Conservation (phyloP, 1,284 basidiomycete genomes). For the Pseudozyma tsukubaensis region DNA sequence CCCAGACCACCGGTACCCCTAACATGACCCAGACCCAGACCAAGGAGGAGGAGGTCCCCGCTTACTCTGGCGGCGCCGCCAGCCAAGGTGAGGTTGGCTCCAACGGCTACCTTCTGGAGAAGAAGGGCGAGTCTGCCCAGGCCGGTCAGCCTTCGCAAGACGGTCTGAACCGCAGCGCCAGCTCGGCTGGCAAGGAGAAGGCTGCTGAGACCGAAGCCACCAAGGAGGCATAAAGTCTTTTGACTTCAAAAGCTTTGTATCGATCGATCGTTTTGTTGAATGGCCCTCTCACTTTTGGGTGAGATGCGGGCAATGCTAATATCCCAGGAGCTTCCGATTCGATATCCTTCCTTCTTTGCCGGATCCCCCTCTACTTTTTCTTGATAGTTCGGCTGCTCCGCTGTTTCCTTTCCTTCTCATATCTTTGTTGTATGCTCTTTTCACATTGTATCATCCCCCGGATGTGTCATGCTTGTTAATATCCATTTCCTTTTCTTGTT, state of each 20-base stretch:
- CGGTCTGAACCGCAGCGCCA: conserved; percentile 47
- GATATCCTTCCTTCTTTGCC: conserved; percentile 13
- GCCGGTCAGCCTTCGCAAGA: conserved; percentile 61
- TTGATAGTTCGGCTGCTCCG: conserved; percentile 30
- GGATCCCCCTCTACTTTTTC: conserved; percentile 11
- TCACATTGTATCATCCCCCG: conserved; percentile 1
- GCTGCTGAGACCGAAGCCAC: conserved; percentile 42
- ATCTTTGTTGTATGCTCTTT: conserved; percentile 9
- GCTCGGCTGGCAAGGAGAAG: conserved; percentile 55
- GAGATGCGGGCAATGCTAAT: conserved; percentile 6
- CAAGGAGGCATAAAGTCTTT: conserved; percentile 41
- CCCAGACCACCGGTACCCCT: too few relatives aligned
- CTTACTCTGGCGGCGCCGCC: conserved; percentile 63
- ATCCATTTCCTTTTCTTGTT: conserved; percentile 3
- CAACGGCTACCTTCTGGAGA: conserved; percentile 78
- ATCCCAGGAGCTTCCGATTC: conserved; percentile 50
- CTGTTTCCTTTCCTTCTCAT: conserved; percentile 13
- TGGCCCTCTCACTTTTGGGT: background rate
- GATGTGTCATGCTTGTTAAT: conserved; percentile 31
- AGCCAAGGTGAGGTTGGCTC: conserved; percentile 70
- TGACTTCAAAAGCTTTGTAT: conserved; percentile 6
- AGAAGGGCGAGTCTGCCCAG: conserved; percentile 57
- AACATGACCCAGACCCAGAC: conserved; percentile 18
- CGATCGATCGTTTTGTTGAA: background rate
- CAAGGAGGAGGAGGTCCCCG: conserved; percentile 65